These are phyloP conservation scores for Candida fluviatilis DNA, from an alignment of 805 yeast species.

Conservation along the genomic window DNA sequence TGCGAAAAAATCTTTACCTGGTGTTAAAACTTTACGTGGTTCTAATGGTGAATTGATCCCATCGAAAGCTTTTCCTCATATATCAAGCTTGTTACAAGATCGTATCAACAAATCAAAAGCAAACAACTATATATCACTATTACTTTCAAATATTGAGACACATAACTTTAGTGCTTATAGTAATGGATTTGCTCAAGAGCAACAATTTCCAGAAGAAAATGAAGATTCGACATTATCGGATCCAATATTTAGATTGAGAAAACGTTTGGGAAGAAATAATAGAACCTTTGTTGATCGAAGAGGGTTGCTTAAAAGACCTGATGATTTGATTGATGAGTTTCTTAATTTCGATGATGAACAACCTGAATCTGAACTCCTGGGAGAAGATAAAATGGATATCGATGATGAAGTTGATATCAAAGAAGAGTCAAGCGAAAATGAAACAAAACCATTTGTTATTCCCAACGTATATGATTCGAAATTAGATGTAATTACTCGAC, in stretches of 20 bases:
- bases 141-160: conserved; percentile 35
- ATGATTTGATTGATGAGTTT: conserved; percentile 35
- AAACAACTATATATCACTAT: conserved; percentile 34
- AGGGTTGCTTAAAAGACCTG: conserved; percentile 40
- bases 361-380: conserved; percentile 11
- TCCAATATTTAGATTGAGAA: conserved; percentile 60
- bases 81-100: conserved; percentile 35
- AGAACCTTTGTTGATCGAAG: conserved; percentile 73
- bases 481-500: conserved; percentile 41
- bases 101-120: conserved; percentile 20
- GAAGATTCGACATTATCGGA: conserved; percentile 37
- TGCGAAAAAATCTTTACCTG: conserved; percentile 43
- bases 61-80: conserved; percentile 45
- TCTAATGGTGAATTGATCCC: conserved; percentile 47
- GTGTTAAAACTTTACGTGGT: conserved; percentile 44
- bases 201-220: conserved; percentile 12
- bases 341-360: conserved; percentile 33
- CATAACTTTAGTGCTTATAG: conserved; percentile 37
- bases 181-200: conserved; percentile 30
- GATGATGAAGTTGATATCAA: conserved; percentile 16
- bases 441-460: conserved; percentile 7
- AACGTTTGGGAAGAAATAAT: conserved; percentile 70
- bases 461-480: conserved; percentile 44
- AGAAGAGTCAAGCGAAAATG: conserved; percentile 5
- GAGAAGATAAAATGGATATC: conserved; percentile 17